Evolutionary conservation across 352 stramenopile species (phyloP), one percentile per base, ranked within the genome.

Genomic region (Globisporangium cederbergense): DNA sequence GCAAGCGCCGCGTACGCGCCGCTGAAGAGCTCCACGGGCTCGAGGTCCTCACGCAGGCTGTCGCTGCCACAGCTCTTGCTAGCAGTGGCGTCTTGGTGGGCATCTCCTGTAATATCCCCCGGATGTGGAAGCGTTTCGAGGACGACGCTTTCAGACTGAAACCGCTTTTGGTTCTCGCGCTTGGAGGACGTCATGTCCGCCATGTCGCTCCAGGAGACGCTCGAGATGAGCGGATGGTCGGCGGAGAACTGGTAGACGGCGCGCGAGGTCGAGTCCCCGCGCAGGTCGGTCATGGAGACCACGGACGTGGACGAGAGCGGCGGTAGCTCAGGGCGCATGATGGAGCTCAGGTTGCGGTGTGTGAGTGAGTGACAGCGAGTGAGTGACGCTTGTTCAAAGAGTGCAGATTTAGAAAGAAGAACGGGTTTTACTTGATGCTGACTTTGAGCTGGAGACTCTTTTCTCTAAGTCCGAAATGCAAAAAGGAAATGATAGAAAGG

Each of bases 1-100:
- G 73, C 73, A 11, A 90, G 74, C 2, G 77, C 83, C 0, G 65
- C 60, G 43, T 90, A 77, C 43, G 46, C 66, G 3, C 57, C 50
- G 47, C 65, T 79, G 50, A 84, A 66, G 7, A 89, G 59, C 38
- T 57, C 32, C 42, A 86, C 71, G 1, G 71, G 62, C 36, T 54
- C 69, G 13, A 82, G 69, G 16, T 64, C 75, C 8, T 68, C 72
- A 13, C 79, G 79, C 18, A 90, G 71, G 64, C 70, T 59, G 30
- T 18, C 43, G 18, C 9, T 50, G 25, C 51, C 38, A 11, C 16
- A 56, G 28, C 32, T 30, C 43, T 64, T 46, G 28, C 8, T 2
- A 49, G 43, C 43, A 4, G 43, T 49, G 16, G n/a, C 32, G 28
- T 45, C 43, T n/a, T 62, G 7, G 36, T 30, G 40, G 20, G 40